phyloP scores from a whole-genome alignment of 352 stramenopile species.

The Phytophthora litchii region DNA sequence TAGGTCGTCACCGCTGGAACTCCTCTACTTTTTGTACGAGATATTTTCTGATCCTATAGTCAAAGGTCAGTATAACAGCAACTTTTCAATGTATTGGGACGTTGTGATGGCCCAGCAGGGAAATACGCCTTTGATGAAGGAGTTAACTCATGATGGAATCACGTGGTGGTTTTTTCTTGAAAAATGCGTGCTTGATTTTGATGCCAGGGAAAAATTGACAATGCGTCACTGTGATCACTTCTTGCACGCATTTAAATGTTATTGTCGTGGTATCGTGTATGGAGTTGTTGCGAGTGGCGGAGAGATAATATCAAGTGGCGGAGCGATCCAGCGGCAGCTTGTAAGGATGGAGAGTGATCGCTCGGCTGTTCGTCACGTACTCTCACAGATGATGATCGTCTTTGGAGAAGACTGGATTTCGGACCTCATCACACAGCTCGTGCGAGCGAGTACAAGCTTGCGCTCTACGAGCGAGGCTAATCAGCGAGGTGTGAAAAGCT shows the following conservation, averaged over 20 bases:
- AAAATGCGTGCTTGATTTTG: conserved; percentile 22
- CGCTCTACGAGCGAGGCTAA: not conserved
- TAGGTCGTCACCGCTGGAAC: conserved; percentile 7
- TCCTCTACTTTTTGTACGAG: conserved; percentile 36
- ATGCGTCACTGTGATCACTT: conserved; percentile 19
- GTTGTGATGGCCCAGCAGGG: conserved; percentile 17
- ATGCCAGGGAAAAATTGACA: not conserved
- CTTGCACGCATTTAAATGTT: conserved; percentile 31
- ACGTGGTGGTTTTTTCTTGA: conserved; percentile 38
- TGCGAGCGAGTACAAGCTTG: conserved; percentile 28
- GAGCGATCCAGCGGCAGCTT: conserved; percentile 15
- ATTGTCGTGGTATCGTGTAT: conserved; percentile 30
- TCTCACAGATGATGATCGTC: conserved; percentile 32
- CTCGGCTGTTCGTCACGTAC: conserved; percentile 17
- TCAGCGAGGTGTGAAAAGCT: conserved; percentile 30
- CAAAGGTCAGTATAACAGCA: conserved; percentile 1
- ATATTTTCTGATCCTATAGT: conserved; percentile 17
- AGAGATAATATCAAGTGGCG: conserved; percentile 45
- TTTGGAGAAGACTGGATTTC: conserved; percentile 34
- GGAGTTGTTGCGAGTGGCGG: conserved; percentile 37
- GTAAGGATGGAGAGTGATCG: conserved; percentile 29
- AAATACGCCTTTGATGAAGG: not conserved
- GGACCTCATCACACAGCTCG: conserved; percentile 23
- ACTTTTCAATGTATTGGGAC: conserved; percentile 33
- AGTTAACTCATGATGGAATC: conserved; percentile 20